Evolutionary conservation across 495 filamentous ascomycete species (phyloP).

Genomic region (Viridothelium virens): DNA sequence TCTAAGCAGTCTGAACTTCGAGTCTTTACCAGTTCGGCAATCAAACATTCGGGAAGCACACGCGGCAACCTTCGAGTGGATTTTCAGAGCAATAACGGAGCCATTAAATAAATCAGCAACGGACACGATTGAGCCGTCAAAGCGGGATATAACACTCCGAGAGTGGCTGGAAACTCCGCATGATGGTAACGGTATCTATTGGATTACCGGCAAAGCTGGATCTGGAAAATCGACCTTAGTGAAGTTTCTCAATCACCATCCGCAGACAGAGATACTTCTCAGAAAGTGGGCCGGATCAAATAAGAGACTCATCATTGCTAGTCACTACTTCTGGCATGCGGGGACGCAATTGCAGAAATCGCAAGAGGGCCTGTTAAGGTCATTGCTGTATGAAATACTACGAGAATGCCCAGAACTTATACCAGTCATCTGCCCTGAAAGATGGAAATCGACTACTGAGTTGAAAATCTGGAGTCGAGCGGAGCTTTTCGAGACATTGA

Average conservation of each 20-base stretch:
- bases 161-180: background rate
- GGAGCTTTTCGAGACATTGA: slow-evolving; percentile 3
- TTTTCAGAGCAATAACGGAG: background rate
- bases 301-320: slow-evolving; percentile 26
- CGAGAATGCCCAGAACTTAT: slow-evolving; percentile 17
- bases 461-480: background rate
- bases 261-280: slow-evolving; percentile 3
- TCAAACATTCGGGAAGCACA: background rate
- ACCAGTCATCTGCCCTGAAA: background rate
- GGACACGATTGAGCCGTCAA: background rate
- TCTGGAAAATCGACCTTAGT: slow-evolving; percentile 24
- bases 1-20: background rate
- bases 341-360: slow-evolving; percentile 39
- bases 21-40: background rate
- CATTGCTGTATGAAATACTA: slow-evolving; percentile 38
- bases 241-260: slow-evolving; percentile 14
- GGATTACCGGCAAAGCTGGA: slow-evolving; percentile 20
- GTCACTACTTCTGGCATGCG: slow-evolving; percentile 40
- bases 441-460: background rate
- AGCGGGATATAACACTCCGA: background rate
- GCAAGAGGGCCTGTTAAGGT: slow-evolving; percentile 37
- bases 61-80: background rate
- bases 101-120: background rate
- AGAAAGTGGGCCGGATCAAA: slow-evolving; percentile 6
- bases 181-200: slow-evolving; percentile 14